A percentile compares a stretch with the other conserved stretches of the same genome.
Evolutionary conservation across 345 rosid species (phyloP).

Genomic region (Passiflora organensis): DNA sequence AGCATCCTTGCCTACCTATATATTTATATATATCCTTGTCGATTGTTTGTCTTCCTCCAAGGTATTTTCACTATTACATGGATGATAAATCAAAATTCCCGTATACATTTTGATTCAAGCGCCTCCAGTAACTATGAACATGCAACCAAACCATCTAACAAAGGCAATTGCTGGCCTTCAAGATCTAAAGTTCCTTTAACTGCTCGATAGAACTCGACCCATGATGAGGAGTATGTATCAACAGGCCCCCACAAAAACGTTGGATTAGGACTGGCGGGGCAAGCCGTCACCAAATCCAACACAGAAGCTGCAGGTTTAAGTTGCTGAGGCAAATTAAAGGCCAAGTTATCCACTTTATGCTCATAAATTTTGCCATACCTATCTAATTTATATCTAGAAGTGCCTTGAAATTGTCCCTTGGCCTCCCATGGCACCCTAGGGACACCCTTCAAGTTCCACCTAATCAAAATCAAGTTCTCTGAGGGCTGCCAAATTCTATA

Average conservation of each 20-base stretch:
- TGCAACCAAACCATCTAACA: constrained; percentile 47
- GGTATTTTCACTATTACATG: constrained; percentile 9
- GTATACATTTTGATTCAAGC: constrained; percentile 15
- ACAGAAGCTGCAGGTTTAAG: constrained; percentile 72
- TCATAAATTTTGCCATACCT: constrained; percentile 79
- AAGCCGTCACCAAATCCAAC: constrained; percentile 69
- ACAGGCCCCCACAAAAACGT: constrained; percentile 61
- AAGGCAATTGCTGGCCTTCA: constrained; percentile 27
- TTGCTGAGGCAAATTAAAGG: constrained; percentile 75
- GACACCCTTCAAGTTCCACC: constrained; percentile 89
- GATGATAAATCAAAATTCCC: constrained; percentile 14
- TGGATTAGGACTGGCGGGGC: constrained; percentile 87
- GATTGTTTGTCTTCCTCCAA: constrained; percentile 8
- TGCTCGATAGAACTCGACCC: constrained; percentile 63
- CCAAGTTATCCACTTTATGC: constrained; percentile 88
- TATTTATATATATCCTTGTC: constrained; percentile 11
- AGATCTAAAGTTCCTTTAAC: constrained; percentile 55
- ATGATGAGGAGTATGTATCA: constrained; percentile 56
- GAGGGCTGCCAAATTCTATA: constrained; percentile 95
- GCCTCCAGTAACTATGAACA: constrained; percentile 45
- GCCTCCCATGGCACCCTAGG: constrained; percentile 98
- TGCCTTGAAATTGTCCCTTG: constrained; percentile 85
- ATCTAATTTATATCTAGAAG: constrained; percentile 82
- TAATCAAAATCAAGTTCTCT: constrained; percentile 78
- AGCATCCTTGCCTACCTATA: constrained; percentile 25